These are phyloP conservation scores for Mortierella alpina DNA, from an alignment of 192 early-diverging fungal species.

Conservation along the genomic window DNA sequence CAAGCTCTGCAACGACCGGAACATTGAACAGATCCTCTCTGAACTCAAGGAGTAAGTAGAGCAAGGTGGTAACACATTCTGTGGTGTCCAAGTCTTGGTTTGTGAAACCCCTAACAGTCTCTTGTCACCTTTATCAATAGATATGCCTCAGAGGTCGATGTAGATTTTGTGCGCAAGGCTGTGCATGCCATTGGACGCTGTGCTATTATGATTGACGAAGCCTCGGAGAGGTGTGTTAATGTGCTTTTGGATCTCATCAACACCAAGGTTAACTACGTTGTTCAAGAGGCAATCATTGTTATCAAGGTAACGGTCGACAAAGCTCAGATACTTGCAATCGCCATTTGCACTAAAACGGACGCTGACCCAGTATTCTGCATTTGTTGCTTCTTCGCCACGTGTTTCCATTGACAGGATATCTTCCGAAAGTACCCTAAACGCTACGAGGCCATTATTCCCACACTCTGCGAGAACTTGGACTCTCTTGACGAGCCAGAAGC, in stretches of 20 bases:
- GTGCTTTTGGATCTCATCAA: slow-evolving; percentile 93
- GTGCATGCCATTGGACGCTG: slow-evolving; percentile 92
- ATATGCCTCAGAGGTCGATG: slow-evolving; percentile 96
- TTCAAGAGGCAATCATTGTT: slow-evolving; percentile 92
- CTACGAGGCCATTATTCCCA: slow-evolving; percentile 87
- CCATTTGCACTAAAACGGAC: not conserved
- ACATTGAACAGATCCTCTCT: slow-evolving; percentile 90
- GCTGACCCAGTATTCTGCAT: not conserved
- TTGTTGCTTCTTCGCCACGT: not conserved
- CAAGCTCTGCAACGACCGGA: slow-evolving; percentile 85
- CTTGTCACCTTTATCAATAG: slow-evolving; percentile 53
- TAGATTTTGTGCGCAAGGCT: slow-evolving; percentile 93
- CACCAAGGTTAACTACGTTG: slow-evolving; percentile 88
- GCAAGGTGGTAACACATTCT: not conserved
- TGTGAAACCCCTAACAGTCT: not conserved
- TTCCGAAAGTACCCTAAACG: slow-evolving; percentile 93
- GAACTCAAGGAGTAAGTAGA: slow-evolving; percentile 91
- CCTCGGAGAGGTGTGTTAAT: slow-evolving; percentile 86
- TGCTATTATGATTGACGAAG: slow-evolving; percentile 90
- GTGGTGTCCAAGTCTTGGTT: not conserved
- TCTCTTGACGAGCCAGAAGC: slow-evolving; percentile 91
- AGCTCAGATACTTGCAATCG: not conserved
- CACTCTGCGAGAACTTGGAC: slow-evolving; percentile 92
- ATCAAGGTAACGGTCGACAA: slow-evolving; percentile 71
- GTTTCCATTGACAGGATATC: slow-evolving; percentile 70